phyloP scores from a whole-genome alignment of 2,329 filamentous ascomycete genomes.

The Alternaria ethzedia region DNA sequence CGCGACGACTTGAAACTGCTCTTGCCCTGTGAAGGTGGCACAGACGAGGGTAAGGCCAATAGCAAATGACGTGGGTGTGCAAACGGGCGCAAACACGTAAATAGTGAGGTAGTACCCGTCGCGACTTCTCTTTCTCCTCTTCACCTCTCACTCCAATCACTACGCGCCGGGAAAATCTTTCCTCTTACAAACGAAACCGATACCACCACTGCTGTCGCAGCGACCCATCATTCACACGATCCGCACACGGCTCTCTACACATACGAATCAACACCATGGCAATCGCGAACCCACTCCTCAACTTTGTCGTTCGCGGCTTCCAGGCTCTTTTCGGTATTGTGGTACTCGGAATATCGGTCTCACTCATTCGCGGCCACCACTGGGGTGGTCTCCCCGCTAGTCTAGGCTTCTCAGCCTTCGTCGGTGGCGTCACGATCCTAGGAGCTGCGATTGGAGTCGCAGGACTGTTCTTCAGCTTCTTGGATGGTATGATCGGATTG shows the following conservation, averaged over 20 bases:
- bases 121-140: neutral
- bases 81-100: neutral
- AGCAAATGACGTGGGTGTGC: neutral
- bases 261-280: neutral
- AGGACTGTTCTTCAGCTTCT: neutral
- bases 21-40: neutral
- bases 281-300: neutral
- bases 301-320: constrained; percentile 1
- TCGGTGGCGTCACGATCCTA: neutral
- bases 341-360: constrained; percentile 1
- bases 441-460: constrained; percentile 2
- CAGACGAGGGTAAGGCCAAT: neutral
- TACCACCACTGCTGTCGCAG: neutral
- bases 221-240: neutral
- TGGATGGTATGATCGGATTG: neutral
- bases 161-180: neutral
- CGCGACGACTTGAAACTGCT: neutral
- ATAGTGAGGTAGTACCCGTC: neutral
- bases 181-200: neutral
- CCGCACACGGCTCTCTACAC: neutral
- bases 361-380: constrained; percentile 5
- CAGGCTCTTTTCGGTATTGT: constrained; percentile 8
- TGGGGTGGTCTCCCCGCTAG: constrained; percentile 2
- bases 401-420: neutral
- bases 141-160: neutral